Evolutionary conservation across 805 yeast genomes (phyloP).

Genomic region (Zygosaccharomyces bailii): DNA sequence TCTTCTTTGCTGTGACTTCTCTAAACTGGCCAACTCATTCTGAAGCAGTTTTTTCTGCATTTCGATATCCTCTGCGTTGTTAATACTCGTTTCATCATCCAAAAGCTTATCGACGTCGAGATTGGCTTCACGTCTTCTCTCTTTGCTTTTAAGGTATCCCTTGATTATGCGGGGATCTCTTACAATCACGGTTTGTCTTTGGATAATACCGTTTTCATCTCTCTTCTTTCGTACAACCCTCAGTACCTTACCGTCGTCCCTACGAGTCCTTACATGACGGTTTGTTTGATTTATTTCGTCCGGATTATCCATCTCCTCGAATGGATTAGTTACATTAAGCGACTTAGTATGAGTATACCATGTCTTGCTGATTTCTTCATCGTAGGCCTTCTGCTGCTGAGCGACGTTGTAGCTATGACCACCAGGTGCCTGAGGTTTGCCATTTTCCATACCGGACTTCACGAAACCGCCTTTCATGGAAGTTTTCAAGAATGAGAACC

Average conservation of each 20-base stretch:
- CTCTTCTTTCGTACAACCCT: constrained; percentile 74
- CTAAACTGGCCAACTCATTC: constrained; percentile 78
- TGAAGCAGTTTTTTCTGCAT: constrained; percentile 73
- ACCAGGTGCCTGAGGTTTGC: constrained; percentile 44
- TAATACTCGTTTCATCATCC: constrained; percentile 36
- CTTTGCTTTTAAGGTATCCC: constrained; percentile 73
- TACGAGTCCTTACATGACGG: constrained; percentile 25
- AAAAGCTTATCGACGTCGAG: constrained; percentile 52
- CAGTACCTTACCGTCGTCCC: constrained; percentile 42
- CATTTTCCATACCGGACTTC: constrained; percentile 32
- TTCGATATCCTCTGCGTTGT: constrained; percentile 78
- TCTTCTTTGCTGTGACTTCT: constrained; percentile 68
- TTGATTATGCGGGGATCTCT: constrained; percentile 84
- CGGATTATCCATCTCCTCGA: constrained; percentile 37
- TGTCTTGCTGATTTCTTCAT: constrained; percentile 79
- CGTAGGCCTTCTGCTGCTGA: constrained; percentile 84
- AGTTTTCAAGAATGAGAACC: constrained; percentile 80
- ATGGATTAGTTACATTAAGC: constrained; percentile 43
- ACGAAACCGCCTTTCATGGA: constrained; percentile 93
- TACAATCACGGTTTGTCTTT: constrained; percentile 71
- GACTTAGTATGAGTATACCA: constrained; percentile 83
- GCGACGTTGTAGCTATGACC: constrained; percentile 79
- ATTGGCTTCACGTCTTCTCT: constrained; percentile 56
- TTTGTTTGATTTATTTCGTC: constrained; percentile 38
- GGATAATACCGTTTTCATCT: constrained; percentile 82